Percentiles rank a stretch among this genome's conserved stretches.
Conservation (phyloP, 192 early-diverging fungal species). For the Chytriomyces confervae region DNA sequence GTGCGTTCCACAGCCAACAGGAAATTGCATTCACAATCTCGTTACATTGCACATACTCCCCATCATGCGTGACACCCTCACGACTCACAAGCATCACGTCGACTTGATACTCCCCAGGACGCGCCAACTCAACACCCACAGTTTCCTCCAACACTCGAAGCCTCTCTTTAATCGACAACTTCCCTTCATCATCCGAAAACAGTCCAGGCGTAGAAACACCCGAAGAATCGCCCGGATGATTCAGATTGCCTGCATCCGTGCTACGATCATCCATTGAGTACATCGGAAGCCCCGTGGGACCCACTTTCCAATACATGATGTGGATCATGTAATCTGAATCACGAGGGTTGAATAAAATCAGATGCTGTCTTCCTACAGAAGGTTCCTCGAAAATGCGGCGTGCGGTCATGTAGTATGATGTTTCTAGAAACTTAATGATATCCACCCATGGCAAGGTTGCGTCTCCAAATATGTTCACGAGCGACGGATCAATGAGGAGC, state of each 20-base stretch:
- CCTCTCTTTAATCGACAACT: conserved; percentile 17
- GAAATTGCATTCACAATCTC: conserved; percentile 54
- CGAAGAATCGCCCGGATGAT: background rate
- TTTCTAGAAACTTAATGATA: conserved; percentile 44
- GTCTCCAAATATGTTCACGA: conserved; percentile 45
- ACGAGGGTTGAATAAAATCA: conserved; percentile 54
- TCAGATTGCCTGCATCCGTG: conserved; percentile 12
- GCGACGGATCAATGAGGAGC: conserved; percentile 40
- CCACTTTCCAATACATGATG: conserved; percentile 37
- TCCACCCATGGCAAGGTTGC: conserved; percentile 44
- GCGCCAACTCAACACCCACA: conserved; percentile 25
- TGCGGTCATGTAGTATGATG: conserved; percentile 12
- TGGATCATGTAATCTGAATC: conserved; percentile 59
- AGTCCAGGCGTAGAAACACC: background rate
- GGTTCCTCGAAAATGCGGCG: conserved; percentile 35
- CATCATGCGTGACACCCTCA: conserved; percentile 50
- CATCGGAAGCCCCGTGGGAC: conserved; percentile 30
- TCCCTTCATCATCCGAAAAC: conserved; percentile 9
- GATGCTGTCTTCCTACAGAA: conserved; percentile 37
- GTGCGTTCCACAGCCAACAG: conserved; percentile 47
- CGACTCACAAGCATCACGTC: conserved; percentile 49
- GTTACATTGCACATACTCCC: conserved; percentile 51
- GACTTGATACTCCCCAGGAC: conserved; percentile 34
- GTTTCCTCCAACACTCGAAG: conserved; percentile 6
- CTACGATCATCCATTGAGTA: conserved; percentile 8